phyloP scores from a whole-genome alignment of 202 grass and related monocot genomes.

The Carex arenaria region DNA sequence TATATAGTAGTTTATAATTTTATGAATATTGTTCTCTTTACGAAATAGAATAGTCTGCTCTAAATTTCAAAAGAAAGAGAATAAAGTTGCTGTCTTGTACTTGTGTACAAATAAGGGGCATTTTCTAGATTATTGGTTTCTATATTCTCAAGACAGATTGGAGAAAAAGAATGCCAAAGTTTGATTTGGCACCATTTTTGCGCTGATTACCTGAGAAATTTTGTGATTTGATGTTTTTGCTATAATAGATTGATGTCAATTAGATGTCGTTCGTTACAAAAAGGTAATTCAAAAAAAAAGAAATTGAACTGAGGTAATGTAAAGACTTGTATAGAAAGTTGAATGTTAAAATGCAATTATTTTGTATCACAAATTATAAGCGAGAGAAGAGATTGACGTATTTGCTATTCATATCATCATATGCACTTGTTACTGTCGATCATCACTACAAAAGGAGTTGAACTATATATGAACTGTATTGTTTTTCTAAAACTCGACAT shows the following conservation, averaged over 20 bases:
- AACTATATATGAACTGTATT: no score
- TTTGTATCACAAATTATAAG: no score
- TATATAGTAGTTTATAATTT: not conserved
- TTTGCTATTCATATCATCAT: no score
- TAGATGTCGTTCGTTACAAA: not conserved
- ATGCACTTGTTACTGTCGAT: no score
- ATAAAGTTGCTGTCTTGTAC: not conserved
- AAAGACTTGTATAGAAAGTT: no score
- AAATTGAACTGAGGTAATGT: no score
- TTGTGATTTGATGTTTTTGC: not conserved
- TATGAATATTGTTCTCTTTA: not conserved
- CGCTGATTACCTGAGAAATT: not conserved
- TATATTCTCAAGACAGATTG: not conserved
- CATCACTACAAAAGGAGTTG: no score
- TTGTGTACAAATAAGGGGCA: not conserved
- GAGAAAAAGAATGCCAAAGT: not conserved
- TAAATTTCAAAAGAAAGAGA: not conserved
- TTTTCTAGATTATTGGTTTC: not conserved
- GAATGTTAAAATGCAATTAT: no score
- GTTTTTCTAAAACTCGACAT: no score
- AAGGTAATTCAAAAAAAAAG: not conserved
- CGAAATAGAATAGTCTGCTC: not conserved
- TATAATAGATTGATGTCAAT: not conserved
- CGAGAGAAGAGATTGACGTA: no score
- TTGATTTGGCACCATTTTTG: not conserved